Evolutionary conservation across 768 basidiomycete species (phyloP), one percentile per base, ranked within the genome.

Genomic region (Pluteus cervinus): DNA sequence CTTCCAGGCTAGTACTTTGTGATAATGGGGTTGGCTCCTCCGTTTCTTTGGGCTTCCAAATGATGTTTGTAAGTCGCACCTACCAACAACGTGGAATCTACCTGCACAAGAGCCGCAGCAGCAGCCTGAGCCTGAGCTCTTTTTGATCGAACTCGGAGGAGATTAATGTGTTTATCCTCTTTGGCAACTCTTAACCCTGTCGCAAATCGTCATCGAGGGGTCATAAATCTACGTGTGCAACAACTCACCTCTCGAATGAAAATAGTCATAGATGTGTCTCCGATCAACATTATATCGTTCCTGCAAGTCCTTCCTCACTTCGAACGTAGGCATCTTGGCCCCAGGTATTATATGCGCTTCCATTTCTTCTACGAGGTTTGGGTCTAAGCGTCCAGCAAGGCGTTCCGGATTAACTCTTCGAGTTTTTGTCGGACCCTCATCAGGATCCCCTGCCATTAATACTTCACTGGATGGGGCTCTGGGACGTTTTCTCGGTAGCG

Each of bases 201-300:
- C 70, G 68, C 48, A 69, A 68, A 42, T 70, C 71, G 53, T 76
- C 71, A 47, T 71, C 69, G 37, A 74, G 3, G 29, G 18, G 8
- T 39, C 6, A 23, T 14, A 12, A 24, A 33, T 12, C 23, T 29
- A 11, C 57, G 37, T 65, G 10, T n/a, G n/a, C 3, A 29, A n/a
- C 7, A 28, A 31, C 24, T 25, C 34, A 63, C 69, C 70, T 63
- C 66, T 57, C n/a, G 69, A 71, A 56, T 85, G 83, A 58, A 82
- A 85, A 55, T 85, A 85, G 57, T 86, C 83, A 52, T 86, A 86
- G 45, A 86, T 76, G 47, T 83, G 82, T 46, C 83, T 63, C 46
- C 83, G 66, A 53, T 86, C 82, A 41, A 83, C 78, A 42, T 64
- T 66, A 54, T 81, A 82, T 31, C 78, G 73, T 51, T 77, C 71